Evolutionary conservation across 345 rosid species (phyloP), one percentile per base, ranked within the genome.

Genomic region (Acer saccharum): DNA sequence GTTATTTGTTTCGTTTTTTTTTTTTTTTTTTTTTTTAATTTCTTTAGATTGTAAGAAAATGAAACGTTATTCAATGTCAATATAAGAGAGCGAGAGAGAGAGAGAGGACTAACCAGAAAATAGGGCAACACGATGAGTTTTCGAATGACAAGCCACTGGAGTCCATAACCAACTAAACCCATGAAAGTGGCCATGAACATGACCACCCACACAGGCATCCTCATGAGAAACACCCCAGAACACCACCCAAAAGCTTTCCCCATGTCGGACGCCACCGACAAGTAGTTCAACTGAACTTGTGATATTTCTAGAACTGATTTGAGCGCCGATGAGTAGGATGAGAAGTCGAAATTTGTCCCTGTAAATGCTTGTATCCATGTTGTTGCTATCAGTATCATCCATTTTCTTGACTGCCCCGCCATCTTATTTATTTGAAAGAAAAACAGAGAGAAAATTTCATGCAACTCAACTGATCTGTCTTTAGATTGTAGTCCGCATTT

Each of bases 201-300:
- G 65, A 92, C 95, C 44, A 54, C 75, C 90, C 93, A 89, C 64
- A 88, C 62, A 17, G 97, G 97, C 55, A 90, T 73, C 71, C 89
- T 81, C 68, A 64, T 32, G 6, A 92, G 80, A n/a, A 83, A 88
- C 17, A 90, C 78, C 10, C 97, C 93, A 1, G 86, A 89, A 23
- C 91, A 90, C 97, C 97, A 93, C 0, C 97, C 93, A 44, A 93
- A 85, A 5, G 88, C 89, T 80, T 93, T 93, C 3, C 97, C 95
- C 87, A 93, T 75, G 78, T 93, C 95, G 10, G 97, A 93, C 14
- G 95, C 97, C 65, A 89, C 94, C 0, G 92, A 86, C 65, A 92
- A 84, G 77, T 88, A 92, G 79, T 88, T 90, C 25, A 92, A 86
- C 77, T 88, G 87, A 55, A 90, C 84, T 82, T 92, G 97, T n/a